Conservation (phyloP, 306 rosid genomes). For the Cucumis hystrix region DNA sequence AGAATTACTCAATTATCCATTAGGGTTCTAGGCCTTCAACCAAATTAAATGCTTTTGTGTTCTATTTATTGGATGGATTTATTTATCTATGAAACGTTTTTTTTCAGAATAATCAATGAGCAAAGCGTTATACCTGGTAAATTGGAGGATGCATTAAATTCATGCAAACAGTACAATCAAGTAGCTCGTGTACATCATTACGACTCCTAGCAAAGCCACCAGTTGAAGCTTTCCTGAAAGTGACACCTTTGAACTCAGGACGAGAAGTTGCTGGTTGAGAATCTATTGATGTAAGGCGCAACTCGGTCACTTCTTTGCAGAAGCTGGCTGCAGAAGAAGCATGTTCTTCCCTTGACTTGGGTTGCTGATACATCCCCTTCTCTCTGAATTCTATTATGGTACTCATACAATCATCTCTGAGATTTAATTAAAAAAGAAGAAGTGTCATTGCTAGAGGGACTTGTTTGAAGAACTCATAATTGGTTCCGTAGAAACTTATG, state of each 20-base stretch:
- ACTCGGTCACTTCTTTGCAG: conserved; percentile 22
- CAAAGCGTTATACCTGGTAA: conserved; percentile 26
- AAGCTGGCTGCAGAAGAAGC: conserved; percentile 24
- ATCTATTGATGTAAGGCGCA: conserved; percentile 17
- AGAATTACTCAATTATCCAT: neutral
- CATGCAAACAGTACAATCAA: conserved; percentile 51
- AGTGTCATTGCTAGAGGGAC: neutral
- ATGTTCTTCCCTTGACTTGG: conserved; percentile 14
- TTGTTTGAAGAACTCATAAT: neutral
- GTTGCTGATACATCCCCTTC: conserved; percentile 6
- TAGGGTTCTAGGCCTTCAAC: neutral
- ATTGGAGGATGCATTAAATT: conserved; percentile 44
- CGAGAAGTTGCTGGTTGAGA: conserved; percentile 16
- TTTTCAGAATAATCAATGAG: neutral
- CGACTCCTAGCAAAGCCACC: conserved; percentile 17
- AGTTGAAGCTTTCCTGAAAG: conserved; percentile 12
- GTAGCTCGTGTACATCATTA: conserved; percentile 33
- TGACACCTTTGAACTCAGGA: conserved; percentile 21
- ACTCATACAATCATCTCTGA: conserved; percentile 9
- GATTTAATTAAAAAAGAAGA: neutral
- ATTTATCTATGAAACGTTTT: neutral
- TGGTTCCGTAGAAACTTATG: neutral
- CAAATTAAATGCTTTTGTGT: neutral
- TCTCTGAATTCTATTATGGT: conserved; percentile 1
- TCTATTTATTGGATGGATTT: neutral